Percentiles rank a stretch among this genome's conserved stretches.
phyloP scores from a whole-genome alignment of 306 rosid genomes.

The Fragaria ananassa region DNA sequence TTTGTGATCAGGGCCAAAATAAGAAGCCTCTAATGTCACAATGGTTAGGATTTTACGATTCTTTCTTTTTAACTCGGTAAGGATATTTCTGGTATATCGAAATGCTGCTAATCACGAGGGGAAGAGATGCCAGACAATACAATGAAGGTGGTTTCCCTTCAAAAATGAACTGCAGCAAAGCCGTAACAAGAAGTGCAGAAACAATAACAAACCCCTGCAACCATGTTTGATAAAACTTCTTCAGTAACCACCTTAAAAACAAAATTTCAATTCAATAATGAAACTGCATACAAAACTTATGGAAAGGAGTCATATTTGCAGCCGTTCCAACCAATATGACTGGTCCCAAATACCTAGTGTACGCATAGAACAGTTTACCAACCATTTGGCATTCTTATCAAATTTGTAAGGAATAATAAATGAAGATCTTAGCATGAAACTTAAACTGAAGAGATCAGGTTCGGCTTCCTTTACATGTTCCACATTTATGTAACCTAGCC shows the following conservation, averaged over 20 bases:
- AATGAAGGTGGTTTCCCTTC: constrained; percentile 93
- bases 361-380: background rate
- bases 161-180: constrained; percentile 82
- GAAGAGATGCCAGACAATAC: constrained; percentile 84
- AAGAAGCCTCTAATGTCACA: constrained; percentile 19
- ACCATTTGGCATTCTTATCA: background rate
- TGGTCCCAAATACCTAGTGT: background rate
- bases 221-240: constrained; percentile 13
- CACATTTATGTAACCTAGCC: background rate
- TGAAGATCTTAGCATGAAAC: background rate
- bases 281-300: background rate
- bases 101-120: constrained; percentile 78
- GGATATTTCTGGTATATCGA: constrained; percentile 88
- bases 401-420: background rate
- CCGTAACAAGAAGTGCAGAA: constrained; percentile 88
- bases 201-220: constrained; percentile 98
- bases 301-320: background rate
- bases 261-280: background rate
- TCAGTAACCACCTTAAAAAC: background rate
- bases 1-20: constrained; percentile 9
- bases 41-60: constrained; percentile 31
- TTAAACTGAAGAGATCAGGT: background rate
- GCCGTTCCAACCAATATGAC: constrained; percentile 16
- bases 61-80: constrained; percentile 64
- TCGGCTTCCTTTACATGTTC: background rate